These are phyloP conservation scores for Beauveria caledonica DNA, from an alignment of 2,329 filamentous ascomycete genomes.

Conservation along the genomic window DNA sequence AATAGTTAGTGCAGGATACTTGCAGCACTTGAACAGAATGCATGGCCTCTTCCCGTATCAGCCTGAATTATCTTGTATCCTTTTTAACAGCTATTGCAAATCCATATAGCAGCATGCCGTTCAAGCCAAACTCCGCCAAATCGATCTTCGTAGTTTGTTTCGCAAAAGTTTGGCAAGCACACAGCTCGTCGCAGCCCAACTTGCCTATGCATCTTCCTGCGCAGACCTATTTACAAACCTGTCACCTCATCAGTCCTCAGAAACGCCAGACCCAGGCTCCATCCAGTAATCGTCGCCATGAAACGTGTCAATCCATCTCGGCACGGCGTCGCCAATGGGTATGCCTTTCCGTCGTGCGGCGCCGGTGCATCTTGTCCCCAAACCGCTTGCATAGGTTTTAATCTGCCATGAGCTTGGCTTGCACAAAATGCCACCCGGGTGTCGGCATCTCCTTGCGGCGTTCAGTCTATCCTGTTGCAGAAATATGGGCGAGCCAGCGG, in stretches of 20 bases:
- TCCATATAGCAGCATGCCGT: background rate
- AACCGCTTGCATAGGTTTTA: background rate
- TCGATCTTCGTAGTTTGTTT: conserved; percentile 6
- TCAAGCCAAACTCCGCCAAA: background rate
- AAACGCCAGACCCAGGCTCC: background rate
- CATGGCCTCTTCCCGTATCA: background rate
- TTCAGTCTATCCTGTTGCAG: conserved; percentile 5
- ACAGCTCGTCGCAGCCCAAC: background rate
- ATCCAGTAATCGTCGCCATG: background rate
- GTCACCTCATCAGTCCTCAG: background rate
- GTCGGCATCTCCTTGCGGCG: conserved; percentile 4
- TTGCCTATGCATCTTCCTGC: background rate
- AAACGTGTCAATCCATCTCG: conserved; percentile 4
- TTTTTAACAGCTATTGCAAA: background rate
- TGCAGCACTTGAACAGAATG: too few species aligned
- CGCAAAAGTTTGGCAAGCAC: background rate
- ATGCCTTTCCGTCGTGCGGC: background rate
- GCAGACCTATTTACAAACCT: background rate
- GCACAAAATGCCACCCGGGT: background rate
- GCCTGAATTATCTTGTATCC: background rate
- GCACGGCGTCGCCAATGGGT: background rate
- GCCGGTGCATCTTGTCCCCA: background rate
- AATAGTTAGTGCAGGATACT: background rate
- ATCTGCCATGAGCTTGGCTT: background rate
- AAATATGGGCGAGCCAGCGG: background rate